Base-by-base conservation (phyloP, 176 grass and related monocot genomes). In the Hordeum vulgare region DNA sequence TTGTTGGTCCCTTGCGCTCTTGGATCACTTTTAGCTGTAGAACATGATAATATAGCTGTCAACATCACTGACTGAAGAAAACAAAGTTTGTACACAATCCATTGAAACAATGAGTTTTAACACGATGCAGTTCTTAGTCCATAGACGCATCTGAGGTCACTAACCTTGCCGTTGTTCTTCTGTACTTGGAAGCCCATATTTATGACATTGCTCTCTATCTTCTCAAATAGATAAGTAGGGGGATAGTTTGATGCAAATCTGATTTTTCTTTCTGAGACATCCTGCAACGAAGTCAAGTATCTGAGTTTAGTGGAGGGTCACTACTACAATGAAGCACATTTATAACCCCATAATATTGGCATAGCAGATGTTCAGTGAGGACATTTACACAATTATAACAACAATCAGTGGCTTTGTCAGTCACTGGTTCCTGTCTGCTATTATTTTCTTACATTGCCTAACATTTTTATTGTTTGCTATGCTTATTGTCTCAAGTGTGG, bases 231-330 rank as follows among this genome's bases (percentile, higher is more conserved):
- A 89, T 89, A 94, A 49, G 61, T 80, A 26, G 97, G 93, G 61
- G 93, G 90, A 84, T 89, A 58, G n/a, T 89, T 89, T 15, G 93
- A 96, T 39, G 89, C 90, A 88, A 99, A 99, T 91, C 87, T 94
- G 56, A 92, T 66, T 63, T 87, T 99, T 74, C 96, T 99, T 88
- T 99, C 93, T 33, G 93, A 94, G 41, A 80, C 86, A 81, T 99
- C 93, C 93, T 99, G 77, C 66, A 86, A 75, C 27, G 39, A 82
- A 80, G 21, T 26, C 34, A 51, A 7, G 24, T 33, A 69, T 61
- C 5, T 27, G 29, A 70, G n/a, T 83, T 82, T 59, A 86, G 49
- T 69, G 61, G 61, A 80, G 49, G 45, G 8, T 75, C 61, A 45
- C 29, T 13, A 60, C 25, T 13, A 47, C 27, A 68, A 47, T 28